Evolutionary conservation across 2,329 filamentous ascomycete genomes (phyloP), one percentile per base, ranked within the genome.

Genomic region (Paecilomyces variotii): DNA sequence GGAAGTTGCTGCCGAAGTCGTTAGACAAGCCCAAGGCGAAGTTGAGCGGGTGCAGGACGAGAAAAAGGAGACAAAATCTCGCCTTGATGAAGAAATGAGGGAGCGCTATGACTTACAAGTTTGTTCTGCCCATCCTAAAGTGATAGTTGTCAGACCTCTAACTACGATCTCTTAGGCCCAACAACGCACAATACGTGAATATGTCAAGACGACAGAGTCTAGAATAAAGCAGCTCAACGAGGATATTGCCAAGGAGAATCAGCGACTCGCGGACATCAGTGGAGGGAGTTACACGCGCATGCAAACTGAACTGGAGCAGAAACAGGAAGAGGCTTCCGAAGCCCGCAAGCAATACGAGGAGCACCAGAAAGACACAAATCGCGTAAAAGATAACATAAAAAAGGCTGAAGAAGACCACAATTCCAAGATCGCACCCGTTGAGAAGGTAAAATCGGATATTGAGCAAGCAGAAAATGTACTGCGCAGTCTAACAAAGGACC

Each of bases 241-340:
- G 28, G 76, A 82, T 12, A 82, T 86, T 30, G 61, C 61, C 10
- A 67, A 74, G n/a, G 79, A 82, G 65, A 73, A 74, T 55, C 68
- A 70, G 56, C 85, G 87, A 3, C 79, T 96, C 6, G 80, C 84
- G 51, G 82, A 85, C 52, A 82, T 84, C 2, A 87, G 88, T 64
- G 90, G 91, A 39, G 88, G 88, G 27, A 84, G 83, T 26, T 84
- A 89, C 67, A 78, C 83, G 7, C 78, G 81, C 62, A 90, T 86
- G 66, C 73, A 84, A 35, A 75, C 77, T 19, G 80, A 87, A 65
- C 78, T 88, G 2, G 78, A 85, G 25, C 76, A 83, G 19, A 84
- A 85, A 11, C 83, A 85, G 65, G 68, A 79, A 26, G 73, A 74
- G 53, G 76, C 79, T 4, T 70, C 76, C 30, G 72, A 79, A 34